Evolutionary conservation across 352 stramenopile genomes (phyloP).

Genomic region (Phytophthora sp.): DNA sequence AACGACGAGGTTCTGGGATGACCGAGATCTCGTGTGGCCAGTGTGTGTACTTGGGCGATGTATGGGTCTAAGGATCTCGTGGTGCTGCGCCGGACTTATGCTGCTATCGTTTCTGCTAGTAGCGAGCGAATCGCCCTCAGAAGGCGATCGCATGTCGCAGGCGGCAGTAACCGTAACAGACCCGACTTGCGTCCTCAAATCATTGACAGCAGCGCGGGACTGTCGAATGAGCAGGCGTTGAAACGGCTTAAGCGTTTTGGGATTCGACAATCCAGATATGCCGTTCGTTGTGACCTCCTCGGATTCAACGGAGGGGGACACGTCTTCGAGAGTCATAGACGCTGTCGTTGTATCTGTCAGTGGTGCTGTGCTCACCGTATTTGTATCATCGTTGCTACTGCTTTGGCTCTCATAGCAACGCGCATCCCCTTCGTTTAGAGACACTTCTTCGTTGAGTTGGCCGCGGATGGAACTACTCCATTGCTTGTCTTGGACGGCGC

Average conservation of each 20-base stretch:
- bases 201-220: too few relatives aligned
- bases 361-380: not conserved
- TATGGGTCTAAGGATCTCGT: not conserved
- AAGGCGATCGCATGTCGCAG: too few relatives aligned
- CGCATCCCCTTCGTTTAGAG: not conserved
- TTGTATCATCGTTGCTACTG: not conserved
- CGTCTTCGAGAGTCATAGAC: not conserved
- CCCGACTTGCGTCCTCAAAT: not conserved
- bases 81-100: not conserved
- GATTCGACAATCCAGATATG: too few relatives aligned
- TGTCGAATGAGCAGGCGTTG: conserved; percentile 2
- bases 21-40: not conserved
- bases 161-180: too few relatives aligned
- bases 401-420: not conserved
- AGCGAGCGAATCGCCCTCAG: not conserved
- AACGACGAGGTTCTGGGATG: not conserved
- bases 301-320: not conserved
- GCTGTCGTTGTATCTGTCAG: not conserved
- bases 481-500: not conserved
- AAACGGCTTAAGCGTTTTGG: conserved; percentile 1
- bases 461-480: too few relatives aligned
- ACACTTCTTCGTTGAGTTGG: not conserved
- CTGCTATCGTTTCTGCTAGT: not conserved
- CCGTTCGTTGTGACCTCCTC: not conserved
- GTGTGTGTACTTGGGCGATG: not conserved